phyloP scores from a whole-genome alignment of 129 eudicot genomes.

The Lonicera japonica region DNA sequence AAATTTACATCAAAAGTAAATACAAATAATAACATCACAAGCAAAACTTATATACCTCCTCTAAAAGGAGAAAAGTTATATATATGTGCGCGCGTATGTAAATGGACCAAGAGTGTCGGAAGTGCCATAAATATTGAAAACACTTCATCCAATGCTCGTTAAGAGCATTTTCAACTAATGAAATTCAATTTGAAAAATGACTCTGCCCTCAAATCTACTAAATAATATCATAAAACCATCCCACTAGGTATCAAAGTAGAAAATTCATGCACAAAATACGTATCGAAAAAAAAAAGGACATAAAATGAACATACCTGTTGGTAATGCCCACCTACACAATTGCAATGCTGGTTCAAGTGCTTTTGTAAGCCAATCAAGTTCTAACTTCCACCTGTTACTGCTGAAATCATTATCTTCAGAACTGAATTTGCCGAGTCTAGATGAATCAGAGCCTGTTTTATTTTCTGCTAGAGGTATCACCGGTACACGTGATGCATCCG shows the following conservation, averaged over 20 bases:
- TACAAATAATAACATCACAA: too few relatives aligned
- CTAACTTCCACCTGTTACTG: constrained; percentile 54
- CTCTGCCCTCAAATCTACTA: not conserved
- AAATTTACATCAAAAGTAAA: too few relatives aligned
- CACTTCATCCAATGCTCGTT: not conserved
- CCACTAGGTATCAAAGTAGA: not conserved
- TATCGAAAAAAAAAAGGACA: too few relatives aligned
- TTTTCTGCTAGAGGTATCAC: constrained; percentile 14
- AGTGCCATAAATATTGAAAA: not conserved
- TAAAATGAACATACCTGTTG: constrained; percentile 48
- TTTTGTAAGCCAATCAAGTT: constrained; percentile 77
- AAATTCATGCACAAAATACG: not conserved
- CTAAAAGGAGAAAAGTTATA: too few relatives aligned
- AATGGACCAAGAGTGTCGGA: not conserved
- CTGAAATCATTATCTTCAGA: constrained; percentile 46
- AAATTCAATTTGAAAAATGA: not conserved
- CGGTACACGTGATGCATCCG: constrained; percentile 29
- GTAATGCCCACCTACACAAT: constrained; percentile 56
- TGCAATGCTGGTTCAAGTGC: constrained; percentile 96
- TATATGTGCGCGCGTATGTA: not conserved
- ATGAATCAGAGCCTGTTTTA: constrained; percentile 16
- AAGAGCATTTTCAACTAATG: not conserved
- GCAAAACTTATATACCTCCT: too few relatives aligned
- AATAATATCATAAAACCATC: not conserved
- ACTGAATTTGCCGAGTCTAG: constrained; percentile 29